Base-by-base conservation (phyloP, 2,329 filamentous ascomycete species). In the Beauveria varroae region DNA sequence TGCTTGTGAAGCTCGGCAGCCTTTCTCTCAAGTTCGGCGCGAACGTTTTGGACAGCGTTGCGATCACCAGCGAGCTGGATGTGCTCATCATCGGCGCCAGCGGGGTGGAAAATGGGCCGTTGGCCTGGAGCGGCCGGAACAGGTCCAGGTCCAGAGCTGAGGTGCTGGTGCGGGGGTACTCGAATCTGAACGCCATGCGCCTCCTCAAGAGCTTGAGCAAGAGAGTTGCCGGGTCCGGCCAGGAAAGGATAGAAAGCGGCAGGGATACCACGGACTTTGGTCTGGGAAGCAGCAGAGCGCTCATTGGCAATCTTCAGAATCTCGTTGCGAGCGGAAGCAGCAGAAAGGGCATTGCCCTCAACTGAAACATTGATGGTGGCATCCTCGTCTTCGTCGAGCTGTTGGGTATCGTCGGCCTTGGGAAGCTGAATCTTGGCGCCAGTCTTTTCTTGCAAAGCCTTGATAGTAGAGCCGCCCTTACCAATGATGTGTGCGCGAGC, bases 241-340 rank as follows among this genome's bases (percentile, higher is more conserved):
- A 99, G 88, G 79, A 99, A 99, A 57, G 93, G 93, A 76, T 95
- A 99, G 75, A 95, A 96, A 72, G 96, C 92, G 28, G 91, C 85
- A 8, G 95, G 93, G 63, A 99, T 88, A 54, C 87, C 86, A 74
- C 88, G 91, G 66, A 99, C 76, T 68, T 90, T 91, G 62, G 91
- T 82, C 76, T 85, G 95, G 70, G 93, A 84, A 67, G 88, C 93
- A 60, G 91, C 88, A 58, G 90, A 87, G 64, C 91, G 87, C 75
- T 97, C 92, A 68, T 88, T 89, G 61, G 91, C 91, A 71, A 98
- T 97, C 69, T 88, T 88, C 69, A 91, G 82, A 68, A 99, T 95
- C 68, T 91, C 88, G 62, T 90, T 86, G 64, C 86, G 86, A 61
- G 95, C 95, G 74, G 91, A 86, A 65, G 90, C 89, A 57, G 91